Evolutionary conservation across 306 rosid species (phyloP), one percentile per base, ranked within the genome.

Genomic region (Alnus glutinosa): DNA sequence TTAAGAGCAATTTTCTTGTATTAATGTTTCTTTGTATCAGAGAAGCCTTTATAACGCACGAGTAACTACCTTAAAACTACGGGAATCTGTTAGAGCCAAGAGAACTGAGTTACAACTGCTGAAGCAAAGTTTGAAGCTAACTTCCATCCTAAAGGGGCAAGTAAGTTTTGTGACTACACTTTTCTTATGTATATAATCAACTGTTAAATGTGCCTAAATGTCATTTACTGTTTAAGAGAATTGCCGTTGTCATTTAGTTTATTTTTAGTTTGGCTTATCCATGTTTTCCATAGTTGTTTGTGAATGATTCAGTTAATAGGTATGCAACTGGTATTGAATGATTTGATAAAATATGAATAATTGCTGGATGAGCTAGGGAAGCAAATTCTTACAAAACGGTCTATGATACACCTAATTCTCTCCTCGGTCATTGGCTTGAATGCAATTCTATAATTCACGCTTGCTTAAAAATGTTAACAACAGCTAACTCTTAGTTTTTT

Each of bases 61-160:
- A 97, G 14, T 85, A 82, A 81, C 92, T 42, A 93, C 90, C 52
- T 89, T 88, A 9, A 61, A 84, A 78, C 88, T 96, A 34, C 91
- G 98, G 14, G 99, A 96, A 83, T 96, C 98, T 70, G 96, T 93
- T 75, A 72, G 85, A 90, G 91, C 93, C 79, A 96, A 89, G 87
- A 90, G 92, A 82, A 79, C 78, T n/a, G 93, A 90, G 84, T 82
- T 93, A 68, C 93, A 90, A 84, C 63, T 81, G 77, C 81, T 89
- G 86, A 87, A 85, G 84, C 97, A 89, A 72, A 87, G 83, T 58
- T 68, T 89, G 79, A 96, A 88, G 89, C 80, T 96, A 62, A 85
- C 89, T 23, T 87, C 90, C 80, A 86, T 96, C 82, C 89, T 96
- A 80, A 89, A 91, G 79, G 89, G 87, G 82, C 97, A 96, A 85